Percentiles rank a stretch among this genome's conserved stretches.
Evolutionary conservation across 2,329 filamentous ascomycete genomes (phyloP).

Genomic region (Juglanconis sp.): DNA sequence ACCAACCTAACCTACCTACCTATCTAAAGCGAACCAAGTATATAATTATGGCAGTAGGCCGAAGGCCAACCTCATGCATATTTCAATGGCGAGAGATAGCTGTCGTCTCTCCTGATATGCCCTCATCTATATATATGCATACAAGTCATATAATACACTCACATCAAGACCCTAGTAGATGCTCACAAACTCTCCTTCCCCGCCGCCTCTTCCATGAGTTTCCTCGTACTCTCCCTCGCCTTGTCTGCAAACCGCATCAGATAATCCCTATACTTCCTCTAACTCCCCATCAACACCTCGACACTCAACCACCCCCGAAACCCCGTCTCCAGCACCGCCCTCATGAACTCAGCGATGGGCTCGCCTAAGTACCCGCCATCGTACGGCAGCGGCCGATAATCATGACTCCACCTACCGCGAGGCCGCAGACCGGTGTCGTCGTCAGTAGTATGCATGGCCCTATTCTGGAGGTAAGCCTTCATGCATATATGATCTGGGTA

Average conservation of each 20-base stretch:
- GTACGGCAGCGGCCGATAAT: conserved; percentile 66
- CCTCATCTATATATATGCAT: too few species aligned
- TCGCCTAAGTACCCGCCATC: conserved; percentile 61
- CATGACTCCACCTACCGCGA: conserved; percentile 67
- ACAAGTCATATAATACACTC: too few species aligned
- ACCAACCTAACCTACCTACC: too few species aligned
- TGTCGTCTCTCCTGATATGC: too few species aligned
- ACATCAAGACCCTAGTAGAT: too few species aligned
- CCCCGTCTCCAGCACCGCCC: conserved; percentile 64
- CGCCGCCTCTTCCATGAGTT: conserved; percentile 9
- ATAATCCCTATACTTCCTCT: conserved; percentile 29
- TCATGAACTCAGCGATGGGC: conserved; percentile 61
- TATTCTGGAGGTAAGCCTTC: too few species aligned
- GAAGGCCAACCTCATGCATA: too few species aligned
- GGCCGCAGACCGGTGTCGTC: conserved; percentile 55
- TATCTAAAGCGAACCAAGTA: too few species aligned
- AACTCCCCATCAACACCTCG: conserved; percentile 31
- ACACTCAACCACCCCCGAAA: conserved; percentile 29
- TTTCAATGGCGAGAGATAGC: too few species aligned
- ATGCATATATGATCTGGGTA: too few species aligned
- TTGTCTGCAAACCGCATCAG: conserved; percentile 25
- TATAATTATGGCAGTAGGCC: too few species aligned
- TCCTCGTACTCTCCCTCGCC: conserved; percentile 16
- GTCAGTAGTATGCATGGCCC: conserved; percentile 61
- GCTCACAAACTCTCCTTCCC: not conserved